Percentiles rank a stretch among this genome's conserved stretches.
Evolutionary conservation across 2,329 filamentous ascomycete genomes (phyloP).

Genomic region (Iodosphaeria phyllophila): DNA sequence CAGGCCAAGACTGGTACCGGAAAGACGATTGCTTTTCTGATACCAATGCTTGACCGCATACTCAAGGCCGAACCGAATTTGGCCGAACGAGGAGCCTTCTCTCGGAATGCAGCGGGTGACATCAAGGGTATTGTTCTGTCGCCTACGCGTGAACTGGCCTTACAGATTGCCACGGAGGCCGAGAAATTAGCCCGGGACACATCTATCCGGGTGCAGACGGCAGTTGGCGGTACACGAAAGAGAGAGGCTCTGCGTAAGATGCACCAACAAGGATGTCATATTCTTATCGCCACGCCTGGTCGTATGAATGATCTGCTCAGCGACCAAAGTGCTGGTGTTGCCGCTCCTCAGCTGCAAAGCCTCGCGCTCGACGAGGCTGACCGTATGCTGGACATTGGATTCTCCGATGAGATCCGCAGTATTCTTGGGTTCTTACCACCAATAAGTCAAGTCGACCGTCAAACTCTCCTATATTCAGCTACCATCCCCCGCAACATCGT

Average conservation of each 20-base stretch:
- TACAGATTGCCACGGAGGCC: slow-evolving; percentile 69
- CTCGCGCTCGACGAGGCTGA: slow-evolving; percentile 95
- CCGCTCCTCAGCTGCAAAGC: slow-evolving; percentile 69
- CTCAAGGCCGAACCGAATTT: slow-evolving; percentile 44
- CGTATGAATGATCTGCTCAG: slow-evolving; percentile 66
- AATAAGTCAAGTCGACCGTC: slow-evolving; percentile 44
- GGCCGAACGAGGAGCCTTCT: slow-evolving; percentile 21
- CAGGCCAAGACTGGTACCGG: slow-evolving; percentile 95
- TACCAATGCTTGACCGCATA: slow-evolving; percentile 71
- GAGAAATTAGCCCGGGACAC: slow-evolving; percentile 45
- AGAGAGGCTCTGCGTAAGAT: slow-evolving; percentile 45
- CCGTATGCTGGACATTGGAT: slow-evolving; percentile 93
- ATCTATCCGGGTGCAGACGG: slow-evolving; percentile 47
- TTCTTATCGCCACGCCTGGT: slow-evolving; percentile 81
- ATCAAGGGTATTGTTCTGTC: slow-evolving; percentile 57
- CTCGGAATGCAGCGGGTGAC: slow-evolving; percentile 26
- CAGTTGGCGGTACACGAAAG: slow-evolving; percentile 88
- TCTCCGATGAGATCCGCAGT: slow-evolving; percentile 42
- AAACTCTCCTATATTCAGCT: slow-evolving; percentile 90
- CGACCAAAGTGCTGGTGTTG: slow-evolving; percentile 42
- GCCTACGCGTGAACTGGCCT: slow-evolving; percentile 63
- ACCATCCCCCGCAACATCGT: slow-evolving; percentile 79
- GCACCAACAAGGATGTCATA: slow-evolving; percentile 60
- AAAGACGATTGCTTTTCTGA: slow-evolving; percentile 84
- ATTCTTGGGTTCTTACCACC: slow-evolving; percentile 47